phyloP scores from a whole-genome alignment of 2,329 filamentous ascomycete species.

The Scytalidium lignicola region DNA sequence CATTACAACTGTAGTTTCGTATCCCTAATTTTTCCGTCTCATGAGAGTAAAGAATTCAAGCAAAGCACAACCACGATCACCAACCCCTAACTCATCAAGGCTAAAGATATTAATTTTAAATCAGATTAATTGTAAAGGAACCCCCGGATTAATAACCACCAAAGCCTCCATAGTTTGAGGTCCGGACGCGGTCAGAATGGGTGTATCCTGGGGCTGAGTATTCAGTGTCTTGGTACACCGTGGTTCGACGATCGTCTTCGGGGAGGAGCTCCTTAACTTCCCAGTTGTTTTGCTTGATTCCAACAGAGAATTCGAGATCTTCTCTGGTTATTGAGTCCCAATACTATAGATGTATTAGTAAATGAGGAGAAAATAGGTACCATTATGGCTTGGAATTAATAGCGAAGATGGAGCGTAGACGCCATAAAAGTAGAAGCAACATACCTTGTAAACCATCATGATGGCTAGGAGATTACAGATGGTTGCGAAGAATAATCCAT shows the following conservation, averaged over 20 bases:
- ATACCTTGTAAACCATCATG: conserved; percentile 99
- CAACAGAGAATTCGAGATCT: conserved; percentile 96
- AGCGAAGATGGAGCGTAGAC: too few species aligned
- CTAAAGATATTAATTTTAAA: too few species aligned
- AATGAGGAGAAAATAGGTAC: too few species aligned
- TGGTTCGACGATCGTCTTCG: conserved; percentile 27
- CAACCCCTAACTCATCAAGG: too few species aligned
- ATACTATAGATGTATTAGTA: conserved; percentile 52
- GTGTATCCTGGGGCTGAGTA: conserved; percentile 19
- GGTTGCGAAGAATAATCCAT: conserved; percentile 91
- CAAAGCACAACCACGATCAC: background rate
- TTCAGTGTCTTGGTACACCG: conserved; percentile 27
- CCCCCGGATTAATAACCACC: background rate
- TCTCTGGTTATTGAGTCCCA: conserved; percentile 99
- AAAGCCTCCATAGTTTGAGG: conserved; percentile 29
- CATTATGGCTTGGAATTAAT: too few species aligned
- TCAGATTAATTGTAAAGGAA: background rate
- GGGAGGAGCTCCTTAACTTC: conserved; percentile 79
- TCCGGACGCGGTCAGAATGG: conserved; percentile 10
- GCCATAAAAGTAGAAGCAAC: conserved; percentile 17
- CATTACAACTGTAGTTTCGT: background rate
- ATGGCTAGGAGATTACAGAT: conserved; percentile 89
- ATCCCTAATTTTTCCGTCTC: background rate
- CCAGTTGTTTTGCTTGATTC: conserved; percentile 94
- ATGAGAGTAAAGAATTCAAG: background rate